Percentiles rank a stretch among this genome's conserved stretches.
phyloP scores from a whole-genome alignment of 495 filamentous ascomycete species.

The Xylaria sp. region DNA sequence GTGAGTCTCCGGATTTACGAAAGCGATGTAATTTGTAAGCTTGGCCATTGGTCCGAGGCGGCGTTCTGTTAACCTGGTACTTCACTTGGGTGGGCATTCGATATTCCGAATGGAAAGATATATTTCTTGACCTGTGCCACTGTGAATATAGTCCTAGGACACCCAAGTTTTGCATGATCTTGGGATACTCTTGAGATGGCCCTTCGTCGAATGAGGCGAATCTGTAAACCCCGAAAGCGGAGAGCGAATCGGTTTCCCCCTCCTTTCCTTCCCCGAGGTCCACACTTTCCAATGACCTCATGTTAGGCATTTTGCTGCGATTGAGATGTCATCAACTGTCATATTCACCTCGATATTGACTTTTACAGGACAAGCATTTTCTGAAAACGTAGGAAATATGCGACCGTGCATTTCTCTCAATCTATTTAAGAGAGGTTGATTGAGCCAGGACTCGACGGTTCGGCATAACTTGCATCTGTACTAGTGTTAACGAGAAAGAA shows the following conservation, averaged over 20 bases:
- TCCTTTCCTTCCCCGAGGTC: not conserved
- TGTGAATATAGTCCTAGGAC: not conserved
- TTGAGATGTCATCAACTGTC: not conserved
- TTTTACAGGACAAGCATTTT: too few species aligned
- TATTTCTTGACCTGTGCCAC: not conserved
- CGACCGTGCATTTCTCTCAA: too few species aligned
- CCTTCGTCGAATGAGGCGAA: not conserved
- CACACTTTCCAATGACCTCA: not conserved
- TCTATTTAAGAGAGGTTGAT: too few species aligned
- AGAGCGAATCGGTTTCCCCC: constrained; percentile 6
- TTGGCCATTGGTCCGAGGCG: constrained; percentile 11
- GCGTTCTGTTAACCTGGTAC: too few species aligned
- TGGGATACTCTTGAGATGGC: not conserved
- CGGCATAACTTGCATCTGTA: too few species aligned
- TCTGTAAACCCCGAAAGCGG: constrained; percentile 9
- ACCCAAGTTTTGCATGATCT: not conserved
- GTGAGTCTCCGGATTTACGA: constrained; percentile 35
- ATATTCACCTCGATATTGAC: too few species aligned
- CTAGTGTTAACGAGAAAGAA: too few species aligned
- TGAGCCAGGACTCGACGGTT: too few species aligned
- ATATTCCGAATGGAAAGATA: not conserved
- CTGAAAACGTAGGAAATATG: too few species aligned
- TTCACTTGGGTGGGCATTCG: not conserved
- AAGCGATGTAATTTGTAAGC: constrained; percentile 48
- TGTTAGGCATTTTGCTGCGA: not conserved